Base-by-base conservation (phyloP, 768 basidiomycete species). In the Glaciozyma martinii region DNA sequence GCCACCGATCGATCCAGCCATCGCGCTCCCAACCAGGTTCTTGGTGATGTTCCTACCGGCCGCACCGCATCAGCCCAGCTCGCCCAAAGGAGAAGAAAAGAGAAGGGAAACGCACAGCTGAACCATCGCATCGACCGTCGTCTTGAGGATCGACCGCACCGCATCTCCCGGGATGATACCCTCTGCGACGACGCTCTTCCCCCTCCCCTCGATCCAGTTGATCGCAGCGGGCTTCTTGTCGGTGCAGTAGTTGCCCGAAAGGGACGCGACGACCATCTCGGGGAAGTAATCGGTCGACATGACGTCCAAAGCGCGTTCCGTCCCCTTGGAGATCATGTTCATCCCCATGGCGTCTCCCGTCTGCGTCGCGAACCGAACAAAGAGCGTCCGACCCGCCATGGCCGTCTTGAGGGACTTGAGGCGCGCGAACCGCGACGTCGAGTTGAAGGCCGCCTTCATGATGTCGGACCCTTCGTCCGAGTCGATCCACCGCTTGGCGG, bases 291-390 rank as follows among this genome's bases (percentile, higher is more conserved):
- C 80, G 71, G 82, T 81, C 82, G 90, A 81, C 63, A 80, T 73
- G 27, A 81, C 82, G 73, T 87, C 90, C 18, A 99, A 82, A 27
- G 92, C 92, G 78, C 88, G 89, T 80, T 98, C 95, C 15, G 91
- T 92, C 4, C 93, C 95, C 78, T 99, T 99, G 13, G 88, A 89
- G 74, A 98, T 95, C 95, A 98, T 99, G 81, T 99, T 99, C 95
- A 99, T 99, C 23, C 95, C 95, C 94, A 98, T 99, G 49, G 95
- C 94, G 74, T 98, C 94, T 37, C 93, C 95, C 0, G 95, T 98
- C 61, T 84, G 85, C 19, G 92, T 95, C 64, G 88, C 88, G 74
- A 99, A 97, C 55, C 95, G 84, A 29, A 97, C 85, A 75, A 86
- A 99, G 46, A 99, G 79, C 46, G 91, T 94, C 49, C 95, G 83